Base-by-base conservation (phyloP, 2,329 filamentous ascomycete species). In the Sarocladium strictum region DNA sequence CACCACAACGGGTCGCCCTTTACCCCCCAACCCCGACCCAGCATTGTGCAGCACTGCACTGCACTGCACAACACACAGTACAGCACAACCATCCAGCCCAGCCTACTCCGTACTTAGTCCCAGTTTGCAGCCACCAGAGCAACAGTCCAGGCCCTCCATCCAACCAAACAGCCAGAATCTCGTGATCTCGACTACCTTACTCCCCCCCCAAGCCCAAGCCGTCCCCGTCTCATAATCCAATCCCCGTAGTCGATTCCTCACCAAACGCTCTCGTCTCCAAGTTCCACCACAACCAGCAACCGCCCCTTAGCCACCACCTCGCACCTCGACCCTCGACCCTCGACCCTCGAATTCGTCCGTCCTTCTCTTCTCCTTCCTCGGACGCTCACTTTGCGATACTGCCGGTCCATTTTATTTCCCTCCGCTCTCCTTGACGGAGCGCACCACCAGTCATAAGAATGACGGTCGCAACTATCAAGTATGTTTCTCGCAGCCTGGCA, bases 391-490 rank as follows among this genome's bases (percentile, higher is more conserved):
- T 29, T 51, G 47, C 47, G 47, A 51, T n/a, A 33, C 17, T 51
- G 47, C 27, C 47, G 47, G 47, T 51, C 47, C n/a, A 51, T 14
- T 51, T 35, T 35, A 32, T 33, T 51, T 54, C 37, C 52, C 53
- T 55, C n/a, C 54, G 55, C 29, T 21, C 47, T 35, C 47, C 29
- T 35, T 35, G 47, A 51, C 10, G 47, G 47, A 51, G 47, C 47
- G 47, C 47, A 33, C 17, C 47, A 51, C 10, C 47, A 51, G 26
- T 24, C 26, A 51, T 29, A 51, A 71, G 65, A 70, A 79, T 74
- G 69, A 80, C 82, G 75, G 79, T 82, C 71, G 79, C 80, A 75
- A 84, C 80, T 64, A 84, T 84, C 72, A 84, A 84, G 80, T 84
- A 73, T 67, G 80, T 69, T 59, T 55, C 49, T 56, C 53, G 26